phyloP scores from a whole-genome alignment of 2,329 filamentous ascomycete species.

The Ampelomyces quisqualis region DNA sequence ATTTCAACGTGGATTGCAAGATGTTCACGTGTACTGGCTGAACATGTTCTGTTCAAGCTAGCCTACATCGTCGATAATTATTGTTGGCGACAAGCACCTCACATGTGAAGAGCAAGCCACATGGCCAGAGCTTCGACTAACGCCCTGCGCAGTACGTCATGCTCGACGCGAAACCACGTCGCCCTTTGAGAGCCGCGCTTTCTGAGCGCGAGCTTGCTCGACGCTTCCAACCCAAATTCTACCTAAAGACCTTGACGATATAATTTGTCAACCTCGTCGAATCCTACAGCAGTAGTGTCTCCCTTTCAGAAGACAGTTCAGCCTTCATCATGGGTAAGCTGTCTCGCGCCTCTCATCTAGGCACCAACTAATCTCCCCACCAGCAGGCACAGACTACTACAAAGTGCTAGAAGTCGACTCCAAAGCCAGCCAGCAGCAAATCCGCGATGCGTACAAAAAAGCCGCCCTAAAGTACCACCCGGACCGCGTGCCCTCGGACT shows the following conservation, averaged over 20 bases:
- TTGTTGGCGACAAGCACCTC: no score
- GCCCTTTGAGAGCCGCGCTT: slow-evolving; percentile 1
- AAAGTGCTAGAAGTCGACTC: slow-evolving; percentile 65
- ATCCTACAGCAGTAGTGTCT: neutral
- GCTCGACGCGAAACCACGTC: slow-evolving; percentile 1
- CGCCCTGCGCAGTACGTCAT: neutral
- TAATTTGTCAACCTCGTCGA: neutral
- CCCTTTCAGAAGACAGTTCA: neutral
- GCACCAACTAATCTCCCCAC: neutral
- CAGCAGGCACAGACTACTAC: slow-evolving; percentile 12
- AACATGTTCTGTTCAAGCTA: no score
- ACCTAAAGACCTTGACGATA: no score
- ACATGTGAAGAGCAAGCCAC: neutral
- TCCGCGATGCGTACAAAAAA: slow-evolving; percentile 93
- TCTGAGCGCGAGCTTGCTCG: neutral
- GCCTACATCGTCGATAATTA: no score
- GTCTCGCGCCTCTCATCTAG: neutral
- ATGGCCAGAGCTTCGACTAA: neutral
- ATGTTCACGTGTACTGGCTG: no score
- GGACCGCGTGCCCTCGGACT: slow-evolving; percentile 81
- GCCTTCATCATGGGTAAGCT: slow-evolving; percentile 1
- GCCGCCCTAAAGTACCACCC: slow-evolving; percentile 91
- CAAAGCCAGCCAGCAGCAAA: slow-evolving; percentile 75
- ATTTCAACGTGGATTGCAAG: no score
- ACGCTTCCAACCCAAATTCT: neutral